These are phyloP conservation scores for Anthostomella pinea DNA, from an alignment of 2,329 filamentous ascomycete species.

Conservation along the genomic window DNA sequence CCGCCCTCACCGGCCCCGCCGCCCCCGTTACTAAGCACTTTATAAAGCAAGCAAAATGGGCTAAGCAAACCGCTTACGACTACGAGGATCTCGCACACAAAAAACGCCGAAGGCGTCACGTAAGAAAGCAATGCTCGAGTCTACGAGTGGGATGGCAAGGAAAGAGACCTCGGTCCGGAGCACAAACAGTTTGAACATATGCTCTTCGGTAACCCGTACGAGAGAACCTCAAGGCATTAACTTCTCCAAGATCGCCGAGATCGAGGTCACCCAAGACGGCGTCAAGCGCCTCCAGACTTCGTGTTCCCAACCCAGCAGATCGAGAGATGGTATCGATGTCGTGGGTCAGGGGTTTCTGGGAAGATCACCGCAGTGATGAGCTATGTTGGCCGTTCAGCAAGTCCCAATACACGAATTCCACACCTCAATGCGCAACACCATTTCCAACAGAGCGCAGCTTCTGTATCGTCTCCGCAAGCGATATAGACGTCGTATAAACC, in stretches of 20 bases:
- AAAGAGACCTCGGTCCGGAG: slow-evolving; percentile 77
- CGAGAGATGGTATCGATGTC: too few relatives aligned
- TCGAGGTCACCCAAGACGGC: slow-evolving; percentile 58
- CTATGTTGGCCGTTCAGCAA: not conserved
- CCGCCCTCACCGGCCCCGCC: slow-evolving; percentile 5
- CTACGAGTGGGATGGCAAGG: slow-evolving; percentile 85
- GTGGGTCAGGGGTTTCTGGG: too few relatives aligned
- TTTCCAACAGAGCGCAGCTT: slow-evolving; percentile 14
- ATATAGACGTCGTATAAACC: slow-evolving; percentile 37
- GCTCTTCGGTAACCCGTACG: slow-evolving; percentile 64
- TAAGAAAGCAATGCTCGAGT: slow-evolving; percentile 58
- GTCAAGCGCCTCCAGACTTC: slow-evolving; percentile 46
- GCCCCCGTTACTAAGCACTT: slow-evolving; percentile 5
- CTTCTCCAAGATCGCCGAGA: slow-evolving; percentile 46
- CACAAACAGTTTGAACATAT: slow-evolving; percentile 68
- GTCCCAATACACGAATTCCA: not conserved
- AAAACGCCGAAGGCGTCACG: slow-evolving; percentile 25
- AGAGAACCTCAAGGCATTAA: slow-evolving; percentile 32
- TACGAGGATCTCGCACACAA: too few relatives aligned
- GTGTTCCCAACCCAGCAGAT: too few relatives aligned
- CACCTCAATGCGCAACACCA: too few relatives aligned
- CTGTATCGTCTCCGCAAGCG: slow-evolving; percentile 38
- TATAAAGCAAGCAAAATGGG: slow-evolving; percentile 41
- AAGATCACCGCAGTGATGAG: too few relatives aligned
- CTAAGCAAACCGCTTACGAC: slow-evolving; percentile 43